These are phyloP conservation scores for Naumovozyma baii DNA, from an alignment of 805 yeast genomes.

Conservation along the genomic window DNA sequence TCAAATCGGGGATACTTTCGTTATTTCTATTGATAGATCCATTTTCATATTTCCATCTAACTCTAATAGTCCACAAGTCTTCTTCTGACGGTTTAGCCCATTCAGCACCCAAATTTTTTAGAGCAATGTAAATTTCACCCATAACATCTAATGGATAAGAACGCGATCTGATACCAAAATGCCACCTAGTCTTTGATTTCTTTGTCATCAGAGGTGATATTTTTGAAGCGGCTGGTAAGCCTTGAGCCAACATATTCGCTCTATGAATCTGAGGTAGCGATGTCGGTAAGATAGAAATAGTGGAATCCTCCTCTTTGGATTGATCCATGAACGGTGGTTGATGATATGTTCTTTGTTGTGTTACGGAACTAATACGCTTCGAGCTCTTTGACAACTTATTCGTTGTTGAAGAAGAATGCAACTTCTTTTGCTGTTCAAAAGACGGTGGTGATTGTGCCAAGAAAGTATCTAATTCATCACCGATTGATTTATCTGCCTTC, in stretches of 20 bases:
- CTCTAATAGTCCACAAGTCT: conserved; percentile 91
- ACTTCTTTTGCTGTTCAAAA: conserved; percentile 16
- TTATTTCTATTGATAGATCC: not conserved
- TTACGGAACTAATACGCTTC: conserved; percentile 6
- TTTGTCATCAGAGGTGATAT: conserved; percentile 55
- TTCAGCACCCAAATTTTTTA: conserved; percentile 89
- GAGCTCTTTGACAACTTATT: conserved; percentile 4
- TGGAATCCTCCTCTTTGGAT: conserved; percentile 40
- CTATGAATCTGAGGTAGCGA: conserved; percentile 91
- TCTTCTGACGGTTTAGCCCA: conserved; percentile 95
- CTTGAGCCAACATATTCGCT: conserved; percentile 73
- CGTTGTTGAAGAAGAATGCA: not conserved
- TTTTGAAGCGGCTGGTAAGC: conserved; percentile 39
- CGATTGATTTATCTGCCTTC: conserved; percentile 15
- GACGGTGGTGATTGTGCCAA: conserved; percentile 56
- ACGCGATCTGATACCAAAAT: conserved; percentile 91
- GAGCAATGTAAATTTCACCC: conserved; percentile 95
- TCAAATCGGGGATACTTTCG: conserved; percentile 51
- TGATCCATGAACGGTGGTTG: conserved; percentile 27
- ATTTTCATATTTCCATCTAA: conserved; percentile 73
- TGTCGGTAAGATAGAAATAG: conserved; percentile 87
- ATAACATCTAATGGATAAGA: conserved; percentile 95
- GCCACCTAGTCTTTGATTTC: conserved; percentile 94
- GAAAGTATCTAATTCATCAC: conserved; percentile 48
- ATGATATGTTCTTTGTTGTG: conserved; percentile 29